Percentiles rank a stretch among this genome's conserved stretches.
phyloP scores from a whole-genome alignment of 2,329 filamentous ascomycete species.

The Stagonosporopsis tanaceti region DNA sequence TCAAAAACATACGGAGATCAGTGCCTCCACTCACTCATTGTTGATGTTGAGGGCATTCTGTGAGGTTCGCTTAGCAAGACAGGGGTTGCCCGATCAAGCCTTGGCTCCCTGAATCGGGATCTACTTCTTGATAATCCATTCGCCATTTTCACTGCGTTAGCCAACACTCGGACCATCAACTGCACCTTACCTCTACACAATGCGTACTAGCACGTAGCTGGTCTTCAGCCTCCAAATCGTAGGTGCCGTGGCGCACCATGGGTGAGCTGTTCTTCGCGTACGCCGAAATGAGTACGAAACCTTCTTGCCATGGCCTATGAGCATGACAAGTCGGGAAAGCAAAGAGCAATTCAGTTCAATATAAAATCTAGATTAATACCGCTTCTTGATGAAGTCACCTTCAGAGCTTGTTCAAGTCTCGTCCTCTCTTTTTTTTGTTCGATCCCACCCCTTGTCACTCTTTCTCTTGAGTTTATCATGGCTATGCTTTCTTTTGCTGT shows the following conservation, averaged over 20 bases:
- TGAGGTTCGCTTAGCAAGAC: no score
- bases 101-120: background rate
- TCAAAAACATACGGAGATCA: no score
- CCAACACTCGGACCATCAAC: background rate
- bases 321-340: background rate
- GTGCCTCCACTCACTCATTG: no score
- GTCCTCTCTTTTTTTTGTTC: background rate
- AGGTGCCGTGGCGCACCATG: background rate
- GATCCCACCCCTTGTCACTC: background rate
- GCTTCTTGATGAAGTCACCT: background rate
- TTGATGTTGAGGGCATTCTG: no score
- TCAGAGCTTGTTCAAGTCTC: background rate
- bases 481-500: background rate
- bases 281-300: constrained; percentile 6
- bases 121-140: background rate
- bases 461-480: background rate
- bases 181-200: background rate
- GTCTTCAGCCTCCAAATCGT: background rate
- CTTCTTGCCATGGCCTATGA: background rate
- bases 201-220: background rate
- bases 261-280: background rate
- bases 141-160: background rate
- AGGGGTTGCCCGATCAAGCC: background rate
- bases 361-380: background rate
- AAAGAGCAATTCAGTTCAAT: background rate